Base-by-base conservation (phyloP, 768 basidiomycete genomes). In the Hortiboletus campestris region DNA sequence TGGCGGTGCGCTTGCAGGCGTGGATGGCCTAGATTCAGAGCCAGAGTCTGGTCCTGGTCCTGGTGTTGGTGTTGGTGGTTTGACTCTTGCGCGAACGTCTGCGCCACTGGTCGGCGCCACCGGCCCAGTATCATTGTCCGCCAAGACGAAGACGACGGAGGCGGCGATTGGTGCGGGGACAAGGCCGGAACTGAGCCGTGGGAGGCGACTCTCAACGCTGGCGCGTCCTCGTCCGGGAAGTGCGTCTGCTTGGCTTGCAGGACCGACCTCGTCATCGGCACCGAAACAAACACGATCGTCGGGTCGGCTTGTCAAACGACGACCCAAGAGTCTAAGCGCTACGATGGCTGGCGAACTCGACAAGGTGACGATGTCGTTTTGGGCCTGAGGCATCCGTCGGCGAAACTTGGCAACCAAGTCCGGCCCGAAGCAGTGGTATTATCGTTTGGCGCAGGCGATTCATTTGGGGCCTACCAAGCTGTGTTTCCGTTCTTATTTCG, bases 61-160 rank as follows among this genome's bases (percentile, higher is more conserved):
- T 38, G 42, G 28, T 47, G 19, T 6, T 17, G 36, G 16, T 12
- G 28, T n/a, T 22, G 20, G 20, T 20, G 19, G 32, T 4, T 8
- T n/a, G 25, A 11, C 16, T 20, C 22, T 32, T 45, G 6, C 39
- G 57, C 49, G 53, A 46, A 16, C 19, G 31, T 53, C 22, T 53
- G 32, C 52, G 47, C 55, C 64, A 51, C 53, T 29, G 42, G 42
- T 55, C 58, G 51, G 53, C 53, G 57, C 59, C 56, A 58, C 57
- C 55, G 64, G 52, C 40, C 46, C 17, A 25, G 25, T 25, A 25
- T 25, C 25, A 25, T 25, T 25, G 25, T 25, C 25, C 25, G 25
- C 25, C 25, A 25, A 25, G 25, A 25, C 25, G 25, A 25, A 25
- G 4, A 12, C 31, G 6, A 11, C 22, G 5, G 19, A 29, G 36